phyloP scores from a whole-genome alignment of 441 rosid species.

The Corymbia calophylla region DNA sequence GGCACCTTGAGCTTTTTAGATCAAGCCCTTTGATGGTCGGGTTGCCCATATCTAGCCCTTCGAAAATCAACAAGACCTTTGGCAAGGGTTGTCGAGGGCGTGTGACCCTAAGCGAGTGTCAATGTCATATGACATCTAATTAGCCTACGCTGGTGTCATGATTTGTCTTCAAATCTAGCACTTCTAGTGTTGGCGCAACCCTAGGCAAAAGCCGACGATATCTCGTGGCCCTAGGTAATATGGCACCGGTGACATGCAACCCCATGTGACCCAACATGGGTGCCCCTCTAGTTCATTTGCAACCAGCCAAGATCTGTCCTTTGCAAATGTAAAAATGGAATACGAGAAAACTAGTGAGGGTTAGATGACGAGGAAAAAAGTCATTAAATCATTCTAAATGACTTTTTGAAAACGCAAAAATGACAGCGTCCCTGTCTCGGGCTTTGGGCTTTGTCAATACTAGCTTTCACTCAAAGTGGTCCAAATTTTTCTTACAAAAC shows the following conservation, averaged over 20 bases:
- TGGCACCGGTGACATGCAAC: neutral
- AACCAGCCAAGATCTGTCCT: neutral
- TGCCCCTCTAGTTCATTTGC: neutral
- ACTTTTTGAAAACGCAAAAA: neutral
- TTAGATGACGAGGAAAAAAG: neutral
- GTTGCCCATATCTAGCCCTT: neutral
- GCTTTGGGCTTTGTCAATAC: neutral
- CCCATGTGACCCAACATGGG: neutral
- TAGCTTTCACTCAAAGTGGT: neutral
- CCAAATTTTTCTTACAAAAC: too few species aligned
- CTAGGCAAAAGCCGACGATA: neutral
- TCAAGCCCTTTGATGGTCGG: neutral
- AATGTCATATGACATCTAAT: neutral
- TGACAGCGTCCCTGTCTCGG: neutral
- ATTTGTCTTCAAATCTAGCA: neutral
- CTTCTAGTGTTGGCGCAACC: neutral
- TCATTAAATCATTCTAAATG: neutral
- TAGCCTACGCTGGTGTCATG: neutral
- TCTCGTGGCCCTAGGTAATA: neutral
- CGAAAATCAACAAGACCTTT: too few species aligned
- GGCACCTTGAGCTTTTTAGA: too few species aligned
- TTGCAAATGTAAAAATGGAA: neutral
- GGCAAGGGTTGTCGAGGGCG: neutral
- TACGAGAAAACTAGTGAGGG: neutral
- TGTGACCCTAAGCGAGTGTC: neutral